phyloP scores from a whole-genome alignment of 257 asterid genomes.

The Solanum virginianum region DNA sequence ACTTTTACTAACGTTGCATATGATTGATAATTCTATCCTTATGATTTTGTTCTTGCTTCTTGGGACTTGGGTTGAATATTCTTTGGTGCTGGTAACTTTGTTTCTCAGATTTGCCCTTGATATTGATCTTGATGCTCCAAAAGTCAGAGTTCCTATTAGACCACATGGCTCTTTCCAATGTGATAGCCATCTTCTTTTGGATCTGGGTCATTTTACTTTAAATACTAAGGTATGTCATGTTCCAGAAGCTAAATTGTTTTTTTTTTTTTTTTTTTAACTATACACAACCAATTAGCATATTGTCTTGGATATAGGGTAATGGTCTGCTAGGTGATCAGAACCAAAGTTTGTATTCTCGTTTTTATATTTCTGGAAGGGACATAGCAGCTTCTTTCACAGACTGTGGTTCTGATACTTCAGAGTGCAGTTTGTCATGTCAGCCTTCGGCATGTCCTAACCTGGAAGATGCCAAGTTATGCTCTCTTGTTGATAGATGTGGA shows the following conservation, averaged over 20 bases:
- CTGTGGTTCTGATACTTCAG: slow-evolving; percentile 37
- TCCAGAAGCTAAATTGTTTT: neutral
- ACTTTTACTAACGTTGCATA: neutral
- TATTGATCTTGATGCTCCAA: slow-evolving; percentile 98
- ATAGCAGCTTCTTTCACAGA: slow-evolving; percentile 84
- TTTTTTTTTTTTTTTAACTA: neutral
- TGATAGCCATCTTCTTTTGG: slow-evolving; percentile 72
- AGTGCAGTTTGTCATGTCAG: slow-evolving; percentile 40
- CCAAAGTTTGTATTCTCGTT: slow-evolving; percentile 74
- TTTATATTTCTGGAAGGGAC: slow-evolving; percentile 88
- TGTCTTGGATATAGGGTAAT: slow-evolving; percentile 44
- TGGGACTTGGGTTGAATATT: neutral
- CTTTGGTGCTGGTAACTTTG: neutral
- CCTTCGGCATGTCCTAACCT: slow-evolving; percentile 38
- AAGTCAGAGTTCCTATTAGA: slow-evolving; percentile 86
- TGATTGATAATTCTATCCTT: neutral
- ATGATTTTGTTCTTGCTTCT: neutral
- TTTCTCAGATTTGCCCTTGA: slow-evolving; percentile 82
- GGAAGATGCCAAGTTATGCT: slow-evolving; percentile 44
- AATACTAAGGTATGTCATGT: slow-evolving; percentile 58
- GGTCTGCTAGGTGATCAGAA: slow-evolving; percentile 46
- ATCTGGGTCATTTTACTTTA: slow-evolving; percentile 93
- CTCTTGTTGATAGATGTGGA: slow-evolving; percentile 88
- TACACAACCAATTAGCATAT: slow-evolving; percentile 1
- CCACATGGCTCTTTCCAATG: slow-evolving; percentile 33